Percentiles rank a stretch among this genome's conserved stretches.
These are phyloP conservation scores for Termitomyces sp. DNA, from an alignment of 768 basidiomycete species.

Conservation along the genomic window DNA sequence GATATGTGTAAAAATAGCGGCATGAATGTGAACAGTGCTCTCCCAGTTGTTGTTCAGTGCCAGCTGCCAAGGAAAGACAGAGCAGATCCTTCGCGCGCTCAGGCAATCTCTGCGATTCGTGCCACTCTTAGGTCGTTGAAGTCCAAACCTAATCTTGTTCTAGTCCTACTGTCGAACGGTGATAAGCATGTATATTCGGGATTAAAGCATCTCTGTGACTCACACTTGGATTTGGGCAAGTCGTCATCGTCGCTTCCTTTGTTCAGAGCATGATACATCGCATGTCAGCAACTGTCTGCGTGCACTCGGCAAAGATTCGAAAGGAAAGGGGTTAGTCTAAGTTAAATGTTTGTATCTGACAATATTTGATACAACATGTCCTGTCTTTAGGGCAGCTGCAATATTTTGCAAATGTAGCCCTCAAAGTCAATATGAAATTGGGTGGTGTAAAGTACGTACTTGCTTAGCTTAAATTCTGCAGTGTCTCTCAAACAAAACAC, in stretches of 20 bases:
- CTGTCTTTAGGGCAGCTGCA: slow-evolving; percentile 44
- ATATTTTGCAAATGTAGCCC: slow-evolving; percentile 78
- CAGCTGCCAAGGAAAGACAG: slow-evolving; percentile 46
- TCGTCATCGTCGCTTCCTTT: background rate
- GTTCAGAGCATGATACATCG: background rate
- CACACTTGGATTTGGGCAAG: slow-evolving; percentile 52
- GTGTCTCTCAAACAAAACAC: background rate
- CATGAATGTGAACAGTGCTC: slow-evolving; percentile 40
- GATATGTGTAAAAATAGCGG: slow-evolving; percentile 62
- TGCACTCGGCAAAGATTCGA: slow-evolving; percentile 65
- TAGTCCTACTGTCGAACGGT: slow-evolving; percentile 61
- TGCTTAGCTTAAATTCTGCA: slow-evolving; percentile 1
- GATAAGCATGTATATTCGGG: slow-evolving; percentile 78
- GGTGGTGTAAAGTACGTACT: slow-evolving; percentile 66
- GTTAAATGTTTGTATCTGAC: slow-evolving; percentile 15
- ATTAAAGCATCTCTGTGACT: slow-evolving; percentile 69
- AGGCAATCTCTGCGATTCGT: slow-evolving; percentile 44
- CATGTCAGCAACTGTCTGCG: slow-evolving; percentile 60
- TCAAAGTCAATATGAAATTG: slow-evolving; percentile 82
- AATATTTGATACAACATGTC: slow-evolving; percentile 16
- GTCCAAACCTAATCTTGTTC: slow-evolving; percentile 49
- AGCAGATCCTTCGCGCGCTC: slow-evolving; percentile 48
- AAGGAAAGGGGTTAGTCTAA: slow-evolving; percentile 56
- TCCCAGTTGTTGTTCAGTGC: slow-evolving; percentile 35
- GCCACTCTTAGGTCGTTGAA: slow-evolving; percentile 32